These are phyloP conservation scores for Termitomyces sp. DNA, from an alignment of 768 basidiomycete genomes.

Conservation along the genomic window DNA sequence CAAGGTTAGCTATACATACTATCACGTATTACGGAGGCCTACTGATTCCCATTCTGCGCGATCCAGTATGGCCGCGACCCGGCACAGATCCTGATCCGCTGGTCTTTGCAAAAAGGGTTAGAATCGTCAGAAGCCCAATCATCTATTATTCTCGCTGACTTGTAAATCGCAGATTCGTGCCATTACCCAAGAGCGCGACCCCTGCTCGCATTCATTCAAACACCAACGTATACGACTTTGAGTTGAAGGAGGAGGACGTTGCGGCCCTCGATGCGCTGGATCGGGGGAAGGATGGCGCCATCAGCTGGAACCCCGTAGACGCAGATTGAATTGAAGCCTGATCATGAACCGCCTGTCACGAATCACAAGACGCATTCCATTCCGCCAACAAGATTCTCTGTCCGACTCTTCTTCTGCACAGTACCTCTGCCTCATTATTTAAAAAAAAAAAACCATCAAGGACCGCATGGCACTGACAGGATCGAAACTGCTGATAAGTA, in stretches of 20 bases:
- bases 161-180: constrained; percentile 54
- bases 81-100: constrained; percentile 82
- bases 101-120: constrained; percentile 84
- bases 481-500: background rate
- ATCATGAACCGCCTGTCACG: no score
- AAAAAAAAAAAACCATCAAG: no score
- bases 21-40: background rate
- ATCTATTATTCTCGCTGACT: constrained; percentile 1
- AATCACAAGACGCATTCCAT: no score
- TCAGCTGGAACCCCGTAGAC: constrained; percentile 84
- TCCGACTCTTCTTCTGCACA: background rate
- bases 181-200: constrained; percentile 78
- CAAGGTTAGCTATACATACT: constrained; percentile 42
- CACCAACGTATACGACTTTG: constrained; percentile 70
- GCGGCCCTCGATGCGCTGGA: constrained; percentile 62
- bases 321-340: constrained; percentile 27
- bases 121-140: background rate
- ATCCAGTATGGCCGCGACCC: constrained; percentile 51
- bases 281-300: constrained; percentile 62
- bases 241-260: constrained; percentile 63
- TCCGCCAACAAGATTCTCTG: background rate
- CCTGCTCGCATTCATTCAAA: constrained; percentile 71
- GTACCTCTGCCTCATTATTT: no score
- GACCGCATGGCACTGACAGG: no score
- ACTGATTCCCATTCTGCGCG: background rate